Base-by-base conservation (phyloP, 2,329 filamentous ascomycete species). In the Colletotrichum sp. region DNA sequence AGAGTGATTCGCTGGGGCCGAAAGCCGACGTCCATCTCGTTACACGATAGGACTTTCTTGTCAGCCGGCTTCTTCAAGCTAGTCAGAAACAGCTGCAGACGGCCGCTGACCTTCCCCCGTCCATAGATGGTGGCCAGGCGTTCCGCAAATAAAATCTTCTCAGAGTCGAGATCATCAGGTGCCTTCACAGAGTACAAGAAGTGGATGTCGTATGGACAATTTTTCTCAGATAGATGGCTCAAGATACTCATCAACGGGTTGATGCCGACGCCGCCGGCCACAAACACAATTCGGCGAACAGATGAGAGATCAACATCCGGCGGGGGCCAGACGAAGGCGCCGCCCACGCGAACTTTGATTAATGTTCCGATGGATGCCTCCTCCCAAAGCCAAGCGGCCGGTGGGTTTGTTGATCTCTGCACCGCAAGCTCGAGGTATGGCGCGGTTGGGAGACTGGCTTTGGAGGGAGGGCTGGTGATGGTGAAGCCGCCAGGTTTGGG, bases 401-500 rank as follows among this genome's bases (percentile, higher is more conserved):
- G 89, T 0, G 94, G 93, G 79, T 96, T 98, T 2, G 87, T 85
- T 0, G 94, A 94, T 34, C 89, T 87, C 81, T 97, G 95, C 26
- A 98, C 90, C 1, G 95, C 95, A 8, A 98, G 90, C 83, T 98
- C 95, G 63, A 98, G 85, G 83, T 93, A 95, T 0, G 85, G 84
- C 12, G 67, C 32, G 8, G 68, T 36, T 8, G 68, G 68, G 10
- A 72, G 76, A 26, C 83, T 76, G 5, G 91, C 89, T 71, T 88
- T 86, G 57, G 89, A 89, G 0, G 95, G 95, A 0, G 93, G 87
- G 2, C 95, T 97, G 8, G 95, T 96, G 78, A 98, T 94, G 57
- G 95, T 98, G 87, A 98, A 98, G 74, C 96, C 96, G 39, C 96
- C 96, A 5, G 95, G 93, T 82, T 93, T 92, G 59, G 89, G 80